Base-by-base conservation (phyloP, 352 stramenopile species). In the Sclerospora graminicola region DNA sequence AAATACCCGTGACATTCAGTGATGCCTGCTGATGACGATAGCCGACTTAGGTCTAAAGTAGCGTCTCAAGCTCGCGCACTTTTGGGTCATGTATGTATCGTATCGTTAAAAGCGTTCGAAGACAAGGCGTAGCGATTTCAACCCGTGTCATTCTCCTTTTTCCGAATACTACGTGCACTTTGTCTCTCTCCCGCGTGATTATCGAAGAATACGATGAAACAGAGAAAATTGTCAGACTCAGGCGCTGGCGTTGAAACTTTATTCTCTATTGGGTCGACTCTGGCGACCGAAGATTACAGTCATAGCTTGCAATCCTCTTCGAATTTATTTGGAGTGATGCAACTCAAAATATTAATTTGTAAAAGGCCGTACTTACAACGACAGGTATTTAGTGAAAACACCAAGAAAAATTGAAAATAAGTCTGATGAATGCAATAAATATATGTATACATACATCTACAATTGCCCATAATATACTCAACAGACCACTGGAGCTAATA, bases 121-220 rank as follows among this genome's bases (percentile, higher is more conserved):
- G 64, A 57, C 37, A 70, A 37, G 19, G 56, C 53, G 26, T 74
- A 68, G n/a, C 72, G 66, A 26, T 56, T 68, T 7, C 57, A 50
- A 19, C 56, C 60, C 5, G 32, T 33, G 13, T 32, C 48, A 18
- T 63, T 45, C 9, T 31, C 48, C 3, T 20, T n/a, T 13, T 15
- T 50, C 18, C 39, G 35, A 10, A 51, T 37, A 15, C 42, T 57
- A 14, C 21, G 21, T 6, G 21, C 21, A 26, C 21, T 26, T 26
- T 53, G 48, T 21, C 48, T 43, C 24, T 79, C 62, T 15, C 63
- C 61, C 8, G 72, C 66, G 57, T 69, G 73, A 54, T 84, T 85
- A 46, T 90, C 79, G 39, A 90, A 86, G 56, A 90, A 88, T 16
- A 90, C 73, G 60, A 90, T 77, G 52, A 90, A 90, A 58, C 79